Conservation (phyloP, 2,329 filamentous ascomycete species). For the Plenodomus biglobosus region DNA sequence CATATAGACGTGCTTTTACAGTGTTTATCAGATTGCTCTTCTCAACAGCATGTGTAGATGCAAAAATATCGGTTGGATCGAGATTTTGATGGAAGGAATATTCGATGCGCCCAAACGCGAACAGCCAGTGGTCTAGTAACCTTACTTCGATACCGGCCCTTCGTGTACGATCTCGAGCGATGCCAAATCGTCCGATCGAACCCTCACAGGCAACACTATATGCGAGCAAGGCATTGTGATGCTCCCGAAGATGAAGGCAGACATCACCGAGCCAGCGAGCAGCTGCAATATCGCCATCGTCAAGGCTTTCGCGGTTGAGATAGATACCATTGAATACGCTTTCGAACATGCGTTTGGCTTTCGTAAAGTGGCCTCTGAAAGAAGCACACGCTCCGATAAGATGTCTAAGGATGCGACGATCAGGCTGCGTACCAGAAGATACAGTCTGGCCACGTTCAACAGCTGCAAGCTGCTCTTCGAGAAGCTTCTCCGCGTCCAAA, state of each 20-base stretch:
- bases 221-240: conserved; percentile 30
- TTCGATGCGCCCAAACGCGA: conserved; percentile 18
- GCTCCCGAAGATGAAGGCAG: conserved; percentile 33
- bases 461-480: conserved; percentile 29
- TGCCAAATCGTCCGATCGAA: conserved; percentile 19
- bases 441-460: conserved; percentile 30
- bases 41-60: conserved; percentile 20
- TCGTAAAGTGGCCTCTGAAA: conserved; percentile 29
- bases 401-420: conserved; percentile 29
- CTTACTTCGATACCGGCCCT: conserved; percentile 23
- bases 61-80: conserved; percentile 30
- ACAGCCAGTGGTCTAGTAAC: conserved; percentile 23
- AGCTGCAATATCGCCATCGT: conserved; percentile 39
- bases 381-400: conserved; percentile 33
- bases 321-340: conserved; percentile 29
- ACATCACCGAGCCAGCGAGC: conserved; percentile 39
- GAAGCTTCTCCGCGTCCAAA: conserved; percentile 14
- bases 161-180: conserved; percentile 14
- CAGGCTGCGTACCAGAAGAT: conserved; percentile 23
- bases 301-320: conserved; percentile 19
- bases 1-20: conserved; percentile 10
- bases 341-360: conserved; percentile 35
- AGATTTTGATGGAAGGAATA: conserved; percentile 17
- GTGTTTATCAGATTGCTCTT: conserved; percentile 25
- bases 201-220: conserved; percentile 36